These are phyloP conservation scores for Blastomyces gilchristii DNA, from an alignment of 2,329 filamentous ascomycete species.

Conservation along the genomic window DNA sequence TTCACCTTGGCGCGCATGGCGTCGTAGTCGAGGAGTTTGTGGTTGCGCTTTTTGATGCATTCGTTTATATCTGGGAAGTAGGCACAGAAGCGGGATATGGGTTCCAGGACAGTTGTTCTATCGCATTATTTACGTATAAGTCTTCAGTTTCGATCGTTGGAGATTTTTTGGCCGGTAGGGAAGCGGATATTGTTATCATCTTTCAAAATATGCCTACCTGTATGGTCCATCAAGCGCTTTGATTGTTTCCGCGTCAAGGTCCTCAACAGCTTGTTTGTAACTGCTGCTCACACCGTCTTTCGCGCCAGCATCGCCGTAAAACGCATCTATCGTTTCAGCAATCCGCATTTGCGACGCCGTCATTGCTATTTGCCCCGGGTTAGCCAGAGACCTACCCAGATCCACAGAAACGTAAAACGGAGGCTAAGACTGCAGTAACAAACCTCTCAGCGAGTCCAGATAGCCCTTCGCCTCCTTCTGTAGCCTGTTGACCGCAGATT, in stretches of 20 bases:
- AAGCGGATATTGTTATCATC: background rate
- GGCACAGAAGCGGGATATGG: conserved; percentile 89
- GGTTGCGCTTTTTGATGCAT: conserved; percentile 92
- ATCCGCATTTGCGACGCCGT: conserved; percentile 99
- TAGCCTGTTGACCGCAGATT: conserved; percentile 78
- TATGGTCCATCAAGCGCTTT: conserved; percentile 96
- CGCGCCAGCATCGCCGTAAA: conserved; percentile 92
- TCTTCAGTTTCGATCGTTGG: too few relatives aligned
- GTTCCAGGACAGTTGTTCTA: conserved; percentile 85
- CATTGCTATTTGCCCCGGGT: conserved; percentile 60
- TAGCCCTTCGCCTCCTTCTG: conserved; percentile 99
- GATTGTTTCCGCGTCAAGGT: conserved; percentile 95
- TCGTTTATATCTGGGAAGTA: conserved; percentile 99
- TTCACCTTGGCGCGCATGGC: conserved; percentile 92
- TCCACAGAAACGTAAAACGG: background rate
- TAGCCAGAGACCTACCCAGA: background rate
- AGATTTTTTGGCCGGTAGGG: too few relatives aligned
- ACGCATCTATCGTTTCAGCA: conserved; percentile 97
- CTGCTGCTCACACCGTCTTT: conserved; percentile 90
- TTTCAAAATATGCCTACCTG: conserved; percentile 42
- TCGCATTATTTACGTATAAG: too few relatives aligned
- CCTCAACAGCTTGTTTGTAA: conserved; percentile 97
- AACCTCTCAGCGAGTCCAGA: conserved; percentile 84
- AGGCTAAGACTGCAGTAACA: conserved; percentile 14
- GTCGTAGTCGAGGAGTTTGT: conserved; percentile 98